A percentile compares a stretch with the other conserved stretches of the same genome.
Conservation (phyloP, 768 basidiomycete species). For the Russula lepida region DNA sequence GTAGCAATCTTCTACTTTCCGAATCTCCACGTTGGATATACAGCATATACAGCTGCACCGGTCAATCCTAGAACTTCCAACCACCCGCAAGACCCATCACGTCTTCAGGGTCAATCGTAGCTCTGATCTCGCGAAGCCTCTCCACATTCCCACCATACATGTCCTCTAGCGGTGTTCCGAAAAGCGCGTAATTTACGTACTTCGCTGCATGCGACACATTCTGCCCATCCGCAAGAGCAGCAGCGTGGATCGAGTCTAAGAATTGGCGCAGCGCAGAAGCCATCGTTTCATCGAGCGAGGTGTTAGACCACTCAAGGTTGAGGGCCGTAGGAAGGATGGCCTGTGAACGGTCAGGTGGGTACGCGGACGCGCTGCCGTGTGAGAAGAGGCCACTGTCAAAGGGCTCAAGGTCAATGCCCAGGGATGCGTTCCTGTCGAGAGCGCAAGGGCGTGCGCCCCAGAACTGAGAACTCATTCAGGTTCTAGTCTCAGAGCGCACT, state of each 20-base stretch:
- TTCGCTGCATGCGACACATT: too few relatives aligned
- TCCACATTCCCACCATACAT: not conserved
- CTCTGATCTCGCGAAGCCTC: not conserved
- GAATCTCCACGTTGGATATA: not conserved
- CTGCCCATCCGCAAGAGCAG: constrained; percentile 19
- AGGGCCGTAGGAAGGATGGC: not conserved
- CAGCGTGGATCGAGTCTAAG: not conserved
- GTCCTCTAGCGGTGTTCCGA: too few relatives aligned
- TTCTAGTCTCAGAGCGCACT: not conserved
- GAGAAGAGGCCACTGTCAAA: not conserved
- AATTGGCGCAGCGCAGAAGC: constrained; percentile 30
- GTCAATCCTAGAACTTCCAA: constrained; percentile 12
- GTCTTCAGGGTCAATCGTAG: constrained; percentile 16
- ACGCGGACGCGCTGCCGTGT: constrained; percentile 9
- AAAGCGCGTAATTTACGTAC: too few relatives aligned
- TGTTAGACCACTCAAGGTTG: not conserved
- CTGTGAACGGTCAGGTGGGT: constrained; percentile 6
- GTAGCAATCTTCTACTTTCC: not conserved
- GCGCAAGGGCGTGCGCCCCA: too few relatives aligned
- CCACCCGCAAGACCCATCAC: constrained; percentile 23
- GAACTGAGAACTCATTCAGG: not conserved
- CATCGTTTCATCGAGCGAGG: constrained; percentile 34
- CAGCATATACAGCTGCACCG: not conserved
- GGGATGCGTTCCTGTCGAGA: not conserved
- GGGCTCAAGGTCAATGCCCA: not conserved